phyloP scores from a whole-genome alignment of 345 rosid genomes.

The Anacardium occidentale region DNA sequence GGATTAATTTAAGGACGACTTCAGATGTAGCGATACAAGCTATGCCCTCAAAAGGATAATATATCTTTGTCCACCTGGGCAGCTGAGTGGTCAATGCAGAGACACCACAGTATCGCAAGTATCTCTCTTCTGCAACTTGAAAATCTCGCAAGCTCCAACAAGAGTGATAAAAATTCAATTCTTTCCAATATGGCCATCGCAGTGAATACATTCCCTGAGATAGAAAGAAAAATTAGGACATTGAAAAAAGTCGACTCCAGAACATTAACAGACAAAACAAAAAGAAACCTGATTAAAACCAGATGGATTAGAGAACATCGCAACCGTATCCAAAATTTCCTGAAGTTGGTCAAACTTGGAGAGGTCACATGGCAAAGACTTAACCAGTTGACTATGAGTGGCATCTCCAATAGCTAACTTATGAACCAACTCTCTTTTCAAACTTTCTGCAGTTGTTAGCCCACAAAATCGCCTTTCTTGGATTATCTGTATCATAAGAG shows the following conservation, averaged over 20 bases:
- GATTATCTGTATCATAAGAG: conserved; percentile 75
- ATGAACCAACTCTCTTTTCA: conserved; percentile 83
- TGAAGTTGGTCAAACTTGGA: conserved; percentile 75
- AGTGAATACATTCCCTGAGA: conserved; percentile 83
- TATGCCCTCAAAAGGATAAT: conserved; percentile 68
- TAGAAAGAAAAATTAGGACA: conserved; percentile 16
- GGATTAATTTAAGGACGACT: conserved; percentile 61
- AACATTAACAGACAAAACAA: conserved; percentile 20
- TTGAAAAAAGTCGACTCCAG: conserved; percentile 19
- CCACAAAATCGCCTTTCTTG: conserved; percentile 95
- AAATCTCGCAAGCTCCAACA: conserved; percentile 85
- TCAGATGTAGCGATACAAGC: conserved; percentile 77
- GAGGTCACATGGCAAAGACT: conserved; percentile 79
- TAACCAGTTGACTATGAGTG: conserved; percentile 87
- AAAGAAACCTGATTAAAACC: conserved; percentile 83
- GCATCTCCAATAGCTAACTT: conserved; percentile 89
- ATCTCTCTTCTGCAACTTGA: conserved; percentile 97
- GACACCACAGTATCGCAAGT: conserved; percentile 61
- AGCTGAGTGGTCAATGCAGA: conserved; percentile 79
- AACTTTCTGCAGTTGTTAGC: conserved; percentile 58
- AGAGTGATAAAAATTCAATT: conserved; percentile 90
- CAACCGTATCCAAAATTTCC: conserved; percentile 69
- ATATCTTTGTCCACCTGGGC: conserved; percentile 78
- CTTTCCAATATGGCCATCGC: conserved; percentile 76
- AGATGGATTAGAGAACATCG: conserved; percentile 76